Conservation (phyloP, 2,329 filamentous ascomycete genomes). For the Xylariaceae sp. region DNA sequence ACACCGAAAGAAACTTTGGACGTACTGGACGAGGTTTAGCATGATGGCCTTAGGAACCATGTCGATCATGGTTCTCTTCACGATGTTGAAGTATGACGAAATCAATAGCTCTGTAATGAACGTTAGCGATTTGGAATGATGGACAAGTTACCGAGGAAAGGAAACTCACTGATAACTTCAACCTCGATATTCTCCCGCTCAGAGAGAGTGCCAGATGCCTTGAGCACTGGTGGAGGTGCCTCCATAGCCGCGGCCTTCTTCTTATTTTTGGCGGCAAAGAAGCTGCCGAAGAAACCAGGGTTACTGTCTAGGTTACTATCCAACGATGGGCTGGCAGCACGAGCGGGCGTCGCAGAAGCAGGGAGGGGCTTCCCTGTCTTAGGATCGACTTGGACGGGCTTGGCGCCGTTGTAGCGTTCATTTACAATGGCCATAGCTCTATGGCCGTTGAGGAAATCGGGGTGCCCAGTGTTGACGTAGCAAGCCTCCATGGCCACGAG, state of each 20-base stretch:
- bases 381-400: conserved; percentile 92
- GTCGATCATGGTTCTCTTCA: conserved; percentile 97
- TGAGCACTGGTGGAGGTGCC: conserved; percentile 84
- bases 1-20: conserved; percentile 25
- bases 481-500: conserved; percentile 93
- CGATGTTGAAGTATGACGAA: conserved; percentile 96
- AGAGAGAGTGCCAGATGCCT: conserved; percentile 88
- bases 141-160: not conserved
- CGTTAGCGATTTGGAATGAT: conserved; percentile 14
- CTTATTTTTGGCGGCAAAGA: conserved; percentile 99
- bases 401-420: conserved; percentile 76
- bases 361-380: conserved; percentile 96
- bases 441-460: conserved; percentile 95
- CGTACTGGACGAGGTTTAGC: conserved; percentile 92
- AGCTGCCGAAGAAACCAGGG: conserved; percentile 92
- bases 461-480: conserved; percentile 98
- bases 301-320: conserved; percentile 50
- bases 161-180: conserved; percentile 86
- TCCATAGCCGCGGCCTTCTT: conserved; percentile 99
- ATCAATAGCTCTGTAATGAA: conserved; percentile 75
- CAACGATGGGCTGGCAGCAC: conserved; percentile 73
- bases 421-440: conserved; percentile 98
- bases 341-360: conserved; percentile 60
- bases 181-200: conserved; percentile 96
- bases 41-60: conserved; percentile 99